Evolutionary conservation across 495 filamentous ascomycete genomes (phyloP), one percentile per base, ranked within the genome.

Genomic region (Amniculicola lignicola): DNA sequence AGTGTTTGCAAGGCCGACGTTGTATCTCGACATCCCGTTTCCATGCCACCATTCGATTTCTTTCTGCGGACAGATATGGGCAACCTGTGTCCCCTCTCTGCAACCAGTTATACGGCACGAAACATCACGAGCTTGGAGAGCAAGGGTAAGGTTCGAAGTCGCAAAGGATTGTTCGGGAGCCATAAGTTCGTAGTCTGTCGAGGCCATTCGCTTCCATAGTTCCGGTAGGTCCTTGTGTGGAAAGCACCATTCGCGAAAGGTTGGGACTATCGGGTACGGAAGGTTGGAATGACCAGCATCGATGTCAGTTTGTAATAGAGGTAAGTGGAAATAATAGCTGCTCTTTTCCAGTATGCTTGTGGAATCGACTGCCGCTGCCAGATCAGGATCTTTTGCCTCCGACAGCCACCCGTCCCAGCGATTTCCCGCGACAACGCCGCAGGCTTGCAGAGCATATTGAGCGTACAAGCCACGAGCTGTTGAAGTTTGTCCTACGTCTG

Each of bases 321-420:
- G 41, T 27, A 19, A 25, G 25, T 25, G 41, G 21, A 44, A 25
- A 44, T 44, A 44, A 44, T 44, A 25, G 41, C 41, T 44, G 4
- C 16, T 44, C 5, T 21, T 25, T 22, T 27, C 11, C 9, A 44
- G 12, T 15, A 25, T 44, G 41, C 16, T 41, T 7, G 16, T 41
- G 37, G 37, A 16, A 41, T 41, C 37, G 37, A 41, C 18, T 41
- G 6, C 9, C 18, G 37, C 37, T 7, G 37, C 9, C 9, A 16
- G 9, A 18, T 41, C 41, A 19, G 21, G 41, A 44, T 44, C 41
- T 7, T 44, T 44, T 22, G 25, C 21, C 22, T 44, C 41, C 22
- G 41, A 25, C 41, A 44, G 41, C 41, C 41, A 44, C 12, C 41
- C 41, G 41, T 44, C 41, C 41, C 41, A 25, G 21, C 41, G 41